Base-by-base conservation (phyloP, 495 filamentous ascomycete species). In the Jackrogersella minutella region DNA sequence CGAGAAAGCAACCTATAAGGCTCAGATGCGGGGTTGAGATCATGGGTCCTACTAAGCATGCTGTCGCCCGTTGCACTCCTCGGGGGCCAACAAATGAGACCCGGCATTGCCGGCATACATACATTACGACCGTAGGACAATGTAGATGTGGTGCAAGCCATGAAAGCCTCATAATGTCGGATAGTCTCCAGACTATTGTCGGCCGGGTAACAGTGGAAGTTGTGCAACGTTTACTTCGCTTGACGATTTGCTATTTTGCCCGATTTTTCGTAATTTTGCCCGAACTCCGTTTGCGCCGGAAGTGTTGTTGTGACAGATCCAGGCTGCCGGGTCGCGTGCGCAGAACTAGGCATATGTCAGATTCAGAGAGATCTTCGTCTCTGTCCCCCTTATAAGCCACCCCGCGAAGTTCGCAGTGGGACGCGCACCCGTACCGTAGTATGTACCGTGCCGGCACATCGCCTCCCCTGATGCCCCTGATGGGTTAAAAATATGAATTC, bases 241-340 rank as follows among this genome's bases (percentile, higher is more conserved):
- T 14, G 24, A 17, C 7, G 24, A 30, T 49, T 49, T 3, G 10
- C 10, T 47, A 28, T 49, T 49, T 33, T 49, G 50, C 16, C 10
- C 16, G 22, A 43, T 22, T 30, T 30, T 49, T n/a, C n/a, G 8
- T 49, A 28, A 24, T 49, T 40, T 47, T 33, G 24, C 22, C 43
- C 33, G 33, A 49, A 36, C 39, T 69, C 52, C 41, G 36, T 19
- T n/a, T 19, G 47, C 24, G 14, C 22, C 16, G 36, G 16, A 26
- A 9, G 34, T 51, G n/a, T n/a, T 22, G 34, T 24, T 28, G 16
- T 17, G 47, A 21, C 5, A 33, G 56, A 64, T 46, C 66, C 56
- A 47, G 22, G 16, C 46, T 64, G 43, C 50, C 55, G 66, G 66
- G 60, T 69, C 55, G 59, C 60, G 41, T 58, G 40, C 26, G 24